Evolutionary conservation across 768 basidiomycete species (phyloP).

Genomic region (Crassisporium funariophilum): DNA sequence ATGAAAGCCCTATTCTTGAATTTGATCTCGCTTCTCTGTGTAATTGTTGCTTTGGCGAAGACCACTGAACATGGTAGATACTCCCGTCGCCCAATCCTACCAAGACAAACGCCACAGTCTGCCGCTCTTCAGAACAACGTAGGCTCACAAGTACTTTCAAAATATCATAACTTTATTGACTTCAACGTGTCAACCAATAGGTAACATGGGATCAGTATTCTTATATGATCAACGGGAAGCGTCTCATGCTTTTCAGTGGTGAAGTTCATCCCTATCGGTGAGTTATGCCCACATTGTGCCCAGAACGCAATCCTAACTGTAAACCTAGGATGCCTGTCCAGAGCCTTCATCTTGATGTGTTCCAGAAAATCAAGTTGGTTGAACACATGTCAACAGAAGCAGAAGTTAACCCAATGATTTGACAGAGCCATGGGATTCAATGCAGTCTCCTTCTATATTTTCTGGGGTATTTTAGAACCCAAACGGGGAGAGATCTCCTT

Average conservation of each 20-base stretch:
- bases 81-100: constrained; percentile 5
- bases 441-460: constrained; percentile 45
- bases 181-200: constrained; percentile 19
- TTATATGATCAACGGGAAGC: constrained; percentile 41
- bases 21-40: constrained; percentile 24
- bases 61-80: not conserved
- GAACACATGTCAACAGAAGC: not conserved
- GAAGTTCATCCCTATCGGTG: constrained; percentile 47
- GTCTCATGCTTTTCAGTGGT: constrained; percentile 43
- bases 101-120: constrained; percentile 25
- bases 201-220: constrained; percentile 51
- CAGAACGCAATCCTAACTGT: constrained; percentile 9
- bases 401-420: not conserved
- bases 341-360: constrained; percentile 43
- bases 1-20: constrained; percentile 26
- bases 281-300: not conserved
- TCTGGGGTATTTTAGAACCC: constrained; percentile 47
- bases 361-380: constrained; percentile 47
- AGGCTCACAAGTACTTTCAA: not conserved
- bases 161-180: not conserved
- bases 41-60: constrained; percentile 23
- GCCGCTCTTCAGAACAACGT: constrained; percentile 37
- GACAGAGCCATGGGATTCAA: constrained; percentile 44
- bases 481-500: constrained; percentile 54
- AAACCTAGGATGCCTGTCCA: constrained; percentile 39